These are phyloP conservation scores for Sarocladiaceae sp. DNA, from an alignment of 2,329 filamentous ascomycete species.

Conservation along the genomic window DNA sequence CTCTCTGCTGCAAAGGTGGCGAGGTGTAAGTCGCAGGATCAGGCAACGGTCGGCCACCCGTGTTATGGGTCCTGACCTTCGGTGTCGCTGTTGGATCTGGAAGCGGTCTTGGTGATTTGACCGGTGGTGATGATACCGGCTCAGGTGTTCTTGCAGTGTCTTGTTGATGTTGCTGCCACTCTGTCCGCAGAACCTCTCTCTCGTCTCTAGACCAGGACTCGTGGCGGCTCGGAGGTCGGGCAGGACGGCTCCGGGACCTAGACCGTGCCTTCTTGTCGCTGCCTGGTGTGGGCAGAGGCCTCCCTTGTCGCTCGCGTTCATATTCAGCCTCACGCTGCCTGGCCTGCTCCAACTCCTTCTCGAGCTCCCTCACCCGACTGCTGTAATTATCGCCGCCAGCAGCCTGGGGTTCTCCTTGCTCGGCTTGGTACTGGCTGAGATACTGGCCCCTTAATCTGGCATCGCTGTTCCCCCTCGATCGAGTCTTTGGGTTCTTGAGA, in stretches of 20 bases:
- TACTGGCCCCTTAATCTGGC: slow-evolving; percentile 75
- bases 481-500: slow-evolving; percentile 62
- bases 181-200: slow-evolving; percentile 57
- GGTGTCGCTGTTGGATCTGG: slow-evolving; percentile 30
- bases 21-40: slow-evolving; percentile 36
- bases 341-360: slow-evolving; percentile 62
- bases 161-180: slow-evolving; percentile 41
- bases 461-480: slow-evolving; percentile 60
- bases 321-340: slow-evolving; percentile 61
- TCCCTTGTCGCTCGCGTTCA: slow-evolving; percentile 51
- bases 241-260: slow-evolving; percentile 38
- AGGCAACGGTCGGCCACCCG: slow-evolving; percentile 48
- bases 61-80: slow-evolving; percentile 32
- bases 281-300: slow-evolving; percentile 24
- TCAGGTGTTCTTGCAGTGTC: slow-evolving; percentile 17
- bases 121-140: slow-evolving; percentile 14
- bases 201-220: slow-evolving; percentile 63
- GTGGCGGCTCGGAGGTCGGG: slow-evolving; percentile 39
- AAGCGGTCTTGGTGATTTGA: slow-evolving; percentile 36
- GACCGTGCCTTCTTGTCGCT: slow-evolving; percentile 19
- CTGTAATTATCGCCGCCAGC: slow-evolving; percentile 44
- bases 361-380: slow-evolving; percentile 73
- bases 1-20: slow-evolving; percentile 13
- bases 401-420: slow-evolving; percentile 40
- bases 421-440: slow-evolving; percentile 79